Evolutionary conservation across 192 early-diverging fungal species (phyloP), one percentile per base, ranked within the genome.

Genomic region (Cetraspora pellucida): DNA sequence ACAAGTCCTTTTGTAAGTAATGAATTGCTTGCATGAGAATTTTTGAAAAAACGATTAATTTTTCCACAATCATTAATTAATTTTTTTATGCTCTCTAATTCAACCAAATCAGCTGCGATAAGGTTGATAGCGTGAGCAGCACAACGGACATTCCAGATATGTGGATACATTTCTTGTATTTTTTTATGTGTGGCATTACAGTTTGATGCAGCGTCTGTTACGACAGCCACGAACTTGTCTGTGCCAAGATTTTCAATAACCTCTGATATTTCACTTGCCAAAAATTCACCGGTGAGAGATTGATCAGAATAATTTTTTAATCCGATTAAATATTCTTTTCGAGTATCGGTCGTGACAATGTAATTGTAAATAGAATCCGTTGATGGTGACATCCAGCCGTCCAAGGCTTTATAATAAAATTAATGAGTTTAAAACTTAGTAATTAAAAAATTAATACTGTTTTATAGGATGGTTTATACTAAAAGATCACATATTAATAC

Each of bases 321-420:
- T 7, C 4, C 30, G 30, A 63, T 30, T 11, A 63, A 37, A 63
- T 63, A 63, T 63, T 63, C 60, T 63, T 63, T 63, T 10, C 28
- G 25, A 5, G 25, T 16, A 17, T 10, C 2, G 2, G 60, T 63
- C 16, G 30, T 43, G 17, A 63, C 16, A 37, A 63, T 1, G 11
- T 63, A 63, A 63, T 63, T 63, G 28, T 63, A 63, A 63, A 63
- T 10, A 30, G 30, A 63, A 31, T 63, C 60, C 16, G 25, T 0
- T 63, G 11, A 17, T 63, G 25, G 17, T 9, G 60, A 63, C 6
- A 17, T 63, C 60, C 30, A 63, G 17, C 60, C 30, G 6, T 63
- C 60, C 27, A 63, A 63, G 25, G 17, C 60, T 37, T 25, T 4
- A 25, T 7, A 59, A 59, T 25, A 25, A 59, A 6, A 25, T 21